A percentile compares a stretch with the other conserved stretches of the same genome.
Conservation (phyloP, 768 basidiomycete species). For the Mycena galericulata region DNA sequence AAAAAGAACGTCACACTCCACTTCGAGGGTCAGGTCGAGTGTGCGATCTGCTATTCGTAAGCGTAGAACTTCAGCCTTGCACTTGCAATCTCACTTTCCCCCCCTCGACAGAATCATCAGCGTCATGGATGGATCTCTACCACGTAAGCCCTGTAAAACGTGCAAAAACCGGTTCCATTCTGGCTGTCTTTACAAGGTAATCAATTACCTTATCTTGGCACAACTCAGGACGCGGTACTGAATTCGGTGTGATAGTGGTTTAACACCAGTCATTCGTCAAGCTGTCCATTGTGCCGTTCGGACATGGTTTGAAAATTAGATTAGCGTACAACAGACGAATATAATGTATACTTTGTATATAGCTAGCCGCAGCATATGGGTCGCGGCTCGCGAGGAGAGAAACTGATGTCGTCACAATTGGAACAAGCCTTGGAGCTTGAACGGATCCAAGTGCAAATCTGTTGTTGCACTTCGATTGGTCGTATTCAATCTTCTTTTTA, state of each 20-base stretch:
- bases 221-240: neutral
- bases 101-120: slow-evolving; percentile 79
- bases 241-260: slow-evolving; percentile 75
- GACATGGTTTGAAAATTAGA: slow-evolving; percentile 73
- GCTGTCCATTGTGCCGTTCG: slow-evolving; percentile 91
- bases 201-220: neutral
- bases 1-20: slow-evolving; percentile 94
- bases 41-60: slow-evolving; percentile 96
- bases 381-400: no score
- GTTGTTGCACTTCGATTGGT: no score
- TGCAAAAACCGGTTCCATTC: slow-evolving; percentile 97
- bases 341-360: neutral
- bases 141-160: slow-evolving; percentile 92
- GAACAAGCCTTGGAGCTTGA: no score
- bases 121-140: slow-evolving; percentile 87
- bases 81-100: neutral
- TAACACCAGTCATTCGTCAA: slow-evolving; percentile 88
- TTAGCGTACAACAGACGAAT: no score
- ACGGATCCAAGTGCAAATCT: no score
- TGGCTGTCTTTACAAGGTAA: slow-evolving; percentile 90
- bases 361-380: no score
- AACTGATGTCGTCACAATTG: no score
- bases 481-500: no score
- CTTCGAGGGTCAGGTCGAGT: slow-evolving; percentile 96
- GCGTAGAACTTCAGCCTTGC: slow-evolving; percentile 43